Base-by-base conservation (phyloP, 2,329 filamentous ascomycete species). In the Apiospora phragmitis region DNA sequence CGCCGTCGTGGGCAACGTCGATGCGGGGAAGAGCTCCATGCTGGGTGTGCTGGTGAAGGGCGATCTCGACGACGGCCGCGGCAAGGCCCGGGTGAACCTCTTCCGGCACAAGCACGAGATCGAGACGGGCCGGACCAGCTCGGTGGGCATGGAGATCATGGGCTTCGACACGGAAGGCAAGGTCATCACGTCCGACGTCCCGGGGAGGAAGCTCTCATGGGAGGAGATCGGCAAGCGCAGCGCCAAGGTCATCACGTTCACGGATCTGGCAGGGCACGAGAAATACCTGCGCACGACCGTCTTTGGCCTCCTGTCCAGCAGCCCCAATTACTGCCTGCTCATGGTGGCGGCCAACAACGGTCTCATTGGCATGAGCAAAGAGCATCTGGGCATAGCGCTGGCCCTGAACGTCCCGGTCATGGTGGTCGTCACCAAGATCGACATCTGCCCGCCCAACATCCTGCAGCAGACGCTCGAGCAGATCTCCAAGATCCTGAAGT, bases 321-420 rank as follows among this genome's bases (percentile, higher is more conserved):
- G 94, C 84, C 96, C 96, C 0, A 97, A 98, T 79, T 99, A 98
- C 84, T 98, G 96, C 80, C 84, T 99, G 38, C 89, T 99, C 66
- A 99, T 99, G 96, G 96, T 99, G 0, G 96, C 96, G 16, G 96
- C 96, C 24, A 99, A 99, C 77, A 98, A 99, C 79, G 96, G 96
- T 4, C 85, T 99, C 65, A 93, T 98, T 65, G 96, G 96, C 26
- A 99, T 98, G 96, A 97, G 94, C 82, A 97, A 97, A 86, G 96
- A 99, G 84, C 96, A 99, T 81, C 85, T 99, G 4, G 96, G 96
- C 21, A 97, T 99, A 74, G 95, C 96, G 0, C 85, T 98, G 42
- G 95, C 96, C 0, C 86, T 99, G 68, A 98, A 98, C 78, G 95
- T 99, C 14, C 96, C 96, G 0, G 94, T 99, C 76, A 97, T 99